Evolutionary conservation across 352 stramenopile species (phyloP).

Genomic region (Globisporangium irregulare): DNA sequence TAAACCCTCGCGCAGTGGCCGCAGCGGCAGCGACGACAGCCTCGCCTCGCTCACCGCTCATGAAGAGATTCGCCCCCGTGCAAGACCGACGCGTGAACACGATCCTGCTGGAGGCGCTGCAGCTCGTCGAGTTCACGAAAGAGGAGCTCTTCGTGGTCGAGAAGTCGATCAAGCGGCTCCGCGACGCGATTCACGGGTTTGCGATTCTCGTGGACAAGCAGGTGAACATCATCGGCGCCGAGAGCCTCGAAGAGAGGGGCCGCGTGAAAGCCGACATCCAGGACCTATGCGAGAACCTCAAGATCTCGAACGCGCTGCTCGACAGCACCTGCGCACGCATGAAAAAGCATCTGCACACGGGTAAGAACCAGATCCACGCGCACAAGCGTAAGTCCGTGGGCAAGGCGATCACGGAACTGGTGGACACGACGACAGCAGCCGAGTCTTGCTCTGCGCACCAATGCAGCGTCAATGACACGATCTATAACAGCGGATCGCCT

Average conservation of each 20-base stretch:
- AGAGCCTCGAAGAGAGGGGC: constrained; percentile 40
- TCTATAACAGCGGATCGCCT: no score
- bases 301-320: constrained; percentile 47
- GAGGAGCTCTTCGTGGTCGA: constrained; percentile 61
- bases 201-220: constrained; percentile 75
- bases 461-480: constrained; percentile 6
- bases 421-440: constrained; percentile 13
- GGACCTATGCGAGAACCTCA: constrained; percentile 55
- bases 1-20: background rate
- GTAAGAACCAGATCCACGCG: constrained; percentile 48
- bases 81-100: constrained; percentile 59
- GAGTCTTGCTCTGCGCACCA: constrained; percentile 10
- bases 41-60: constrained; percentile 36
- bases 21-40: background rate
- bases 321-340: constrained; percentile 57
- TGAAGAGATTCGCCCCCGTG: constrained; percentile 56
- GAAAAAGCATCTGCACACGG: constrained; percentile 44
- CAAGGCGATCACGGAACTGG: constrained; percentile 22
- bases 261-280: constrained; percentile 61
- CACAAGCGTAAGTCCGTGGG: constrained; percentile 44
- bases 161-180: constrained; percentile 49
- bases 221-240: constrained; percentile 53
- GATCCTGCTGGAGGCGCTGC: constrained; percentile 55
- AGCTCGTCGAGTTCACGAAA: constrained; percentile 59
- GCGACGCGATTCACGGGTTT: constrained; percentile 61